These are phyloP conservation scores for Funneliformis mosseae DNA, from an alignment of 192 early-diverging fungal species.

Conservation along the genomic window DNA sequence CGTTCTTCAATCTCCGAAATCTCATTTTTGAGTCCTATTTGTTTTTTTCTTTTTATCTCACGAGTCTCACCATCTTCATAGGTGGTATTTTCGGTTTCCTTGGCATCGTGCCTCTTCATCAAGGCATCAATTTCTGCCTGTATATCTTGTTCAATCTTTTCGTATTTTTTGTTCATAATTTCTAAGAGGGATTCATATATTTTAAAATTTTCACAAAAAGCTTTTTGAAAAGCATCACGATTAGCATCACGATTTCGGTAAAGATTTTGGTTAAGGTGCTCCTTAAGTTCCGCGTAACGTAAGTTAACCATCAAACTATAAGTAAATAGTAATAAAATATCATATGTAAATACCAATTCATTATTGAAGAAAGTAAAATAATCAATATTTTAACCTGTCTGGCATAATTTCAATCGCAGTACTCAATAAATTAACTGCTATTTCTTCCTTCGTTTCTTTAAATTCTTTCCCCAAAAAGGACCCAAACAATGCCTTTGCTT, in stretches of 20 bases:
- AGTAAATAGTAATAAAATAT: neutral
- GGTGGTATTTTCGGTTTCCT: slow-evolving; percentile 43
- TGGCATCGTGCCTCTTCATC: slow-evolving; percentile 46
- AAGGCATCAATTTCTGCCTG: slow-evolving; percentile 48
- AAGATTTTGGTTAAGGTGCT: slow-evolving; percentile 57
- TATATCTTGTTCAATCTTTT: slow-evolving; percentile 48
- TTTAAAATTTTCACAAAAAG: slow-evolving; percentile 50
- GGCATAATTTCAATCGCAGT: slow-evolving; percentile 72
- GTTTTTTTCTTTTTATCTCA: slow-evolving; percentile 51
- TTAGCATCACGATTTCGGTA: neutral
- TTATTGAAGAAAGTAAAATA: slow-evolving; percentile 6
- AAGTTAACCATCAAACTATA: slow-evolving; percentile 70
- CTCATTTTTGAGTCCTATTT: slow-evolving; percentile 63
- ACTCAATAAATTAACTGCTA: slow-evolving; percentile 65
- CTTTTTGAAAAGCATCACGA: neutral
- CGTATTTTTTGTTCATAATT: slow-evolving; percentile 45
- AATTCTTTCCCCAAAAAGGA: neutral
- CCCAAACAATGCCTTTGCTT: neutral
- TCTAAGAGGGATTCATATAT: slow-evolving; percentile 58
- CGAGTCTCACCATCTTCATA: slow-evolving; percentile 62
- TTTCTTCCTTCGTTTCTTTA: slow-evolving; percentile 49
- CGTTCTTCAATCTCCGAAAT: slow-evolving; percentile 61
- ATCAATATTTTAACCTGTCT: slow-evolving; percentile 52
- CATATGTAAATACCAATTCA: no score
- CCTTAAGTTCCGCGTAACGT: slow-evolving; percentile 71